Conservation (phyloP, 2,329 filamentous ascomycete genomes). For the Sporothrix humicola region DNA sequence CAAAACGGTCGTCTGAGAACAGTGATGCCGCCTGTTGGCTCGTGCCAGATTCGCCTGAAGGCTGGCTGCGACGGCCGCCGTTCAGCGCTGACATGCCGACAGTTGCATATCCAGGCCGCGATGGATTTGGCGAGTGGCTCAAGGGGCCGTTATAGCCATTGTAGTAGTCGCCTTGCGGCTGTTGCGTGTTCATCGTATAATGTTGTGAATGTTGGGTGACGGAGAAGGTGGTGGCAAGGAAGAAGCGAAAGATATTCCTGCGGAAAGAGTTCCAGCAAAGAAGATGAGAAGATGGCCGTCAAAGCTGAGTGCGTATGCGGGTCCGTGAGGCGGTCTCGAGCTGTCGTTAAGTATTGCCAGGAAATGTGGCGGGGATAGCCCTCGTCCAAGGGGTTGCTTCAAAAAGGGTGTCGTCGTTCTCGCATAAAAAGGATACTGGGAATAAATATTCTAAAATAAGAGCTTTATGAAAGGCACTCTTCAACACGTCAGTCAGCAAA, state of each 20-base stretch:
- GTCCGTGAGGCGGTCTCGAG: background rate
- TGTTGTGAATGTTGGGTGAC: background rate
- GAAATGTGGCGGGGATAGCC: background rate
- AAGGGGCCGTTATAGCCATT: constrained; percentile 67
- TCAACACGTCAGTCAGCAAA: no score
- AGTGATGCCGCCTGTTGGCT: constrained; percentile 67
- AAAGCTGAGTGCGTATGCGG: background rate
- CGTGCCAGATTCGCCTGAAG: constrained; percentile 76
- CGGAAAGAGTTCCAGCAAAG: background rate
- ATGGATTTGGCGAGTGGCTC: constrained; percentile 75
- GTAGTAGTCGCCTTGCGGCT: constrained; percentile 67
- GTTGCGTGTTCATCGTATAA: constrained; percentile 56
- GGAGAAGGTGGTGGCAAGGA: background rate
- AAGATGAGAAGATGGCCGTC: background rate
- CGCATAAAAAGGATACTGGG: no score
- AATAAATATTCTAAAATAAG: no score
- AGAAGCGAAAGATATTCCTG: background rate
- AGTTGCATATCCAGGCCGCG: constrained; percentile 66
- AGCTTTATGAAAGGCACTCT: no score
- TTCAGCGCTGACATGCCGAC: constrained; percentile 48
- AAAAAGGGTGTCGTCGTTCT: no score
- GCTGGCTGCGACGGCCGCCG: constrained; percentile 72
- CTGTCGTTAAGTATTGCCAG: background rate
- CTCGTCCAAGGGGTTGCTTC: no score
- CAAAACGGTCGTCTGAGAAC: constrained; percentile 73